Evolutionary conservation across 345 rosid species (phyloP).

Genomic region (Brassica nigra): DNA sequence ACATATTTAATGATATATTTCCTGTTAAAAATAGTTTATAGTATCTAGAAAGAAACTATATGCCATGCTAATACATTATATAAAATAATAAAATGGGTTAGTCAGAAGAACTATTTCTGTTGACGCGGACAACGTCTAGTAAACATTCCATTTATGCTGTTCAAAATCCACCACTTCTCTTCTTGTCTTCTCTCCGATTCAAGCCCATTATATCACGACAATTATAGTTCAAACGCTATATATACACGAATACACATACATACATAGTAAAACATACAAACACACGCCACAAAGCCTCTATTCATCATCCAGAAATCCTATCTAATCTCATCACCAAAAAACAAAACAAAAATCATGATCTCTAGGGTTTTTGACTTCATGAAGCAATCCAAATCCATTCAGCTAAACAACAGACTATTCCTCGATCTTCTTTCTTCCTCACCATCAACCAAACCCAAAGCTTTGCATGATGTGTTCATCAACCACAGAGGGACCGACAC

Average conservation of each 20-base stretch:
- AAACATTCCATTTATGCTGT: slow-evolving; percentile 33
- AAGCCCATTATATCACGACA: slow-evolving; percentile 41
- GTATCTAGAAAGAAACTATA: slow-evolving; percentile 11
- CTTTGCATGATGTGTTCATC: slow-evolving; percentile 62
- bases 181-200: slow-evolving; percentile 36
- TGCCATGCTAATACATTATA: not conserved
- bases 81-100: not conserved
- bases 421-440: slow-evolving; percentile 34
- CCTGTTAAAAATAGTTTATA: slow-evolving; percentile 15
- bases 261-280: slow-evolving; percentile 1
- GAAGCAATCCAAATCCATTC: slow-evolving; percentile 35
- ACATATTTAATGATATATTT: slow-evolving; percentile 8
- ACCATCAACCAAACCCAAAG: slow-evolving; percentile 20
- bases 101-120: not conserved
- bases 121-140: slow-evolving; percentile 42
- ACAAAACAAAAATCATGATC: slow-evolving; percentile 21
- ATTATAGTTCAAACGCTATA: slow-evolving; percentile 29
- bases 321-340: slow-evolving; percentile 4
- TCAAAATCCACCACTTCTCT: slow-evolving; percentile 34
- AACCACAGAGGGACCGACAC: slow-evolving; percentile 77
- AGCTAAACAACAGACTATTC: slow-evolving; percentile 14
- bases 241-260: not conserved
- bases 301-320: slow-evolving; percentile 11
- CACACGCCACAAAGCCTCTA: not conserved
- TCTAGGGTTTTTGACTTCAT: slow-evolving; percentile 39